phyloP scores from a whole-genome alignment of 495 filamentous ascomycete species.

The Penicillium paxilli region DNA sequence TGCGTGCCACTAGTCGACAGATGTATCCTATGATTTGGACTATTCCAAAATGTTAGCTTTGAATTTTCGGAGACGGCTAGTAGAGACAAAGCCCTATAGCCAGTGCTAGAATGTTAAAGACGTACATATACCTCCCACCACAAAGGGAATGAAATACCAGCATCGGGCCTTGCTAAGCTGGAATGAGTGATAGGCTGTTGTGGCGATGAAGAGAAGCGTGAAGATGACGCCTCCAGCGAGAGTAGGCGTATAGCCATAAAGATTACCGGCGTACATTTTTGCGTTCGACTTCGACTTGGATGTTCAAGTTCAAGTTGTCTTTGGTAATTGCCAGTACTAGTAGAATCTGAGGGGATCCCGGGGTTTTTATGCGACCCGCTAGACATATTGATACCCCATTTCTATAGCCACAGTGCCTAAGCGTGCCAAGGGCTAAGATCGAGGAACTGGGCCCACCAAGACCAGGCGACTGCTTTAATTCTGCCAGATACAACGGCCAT shows the following conservation, averaged over 20 bases:
- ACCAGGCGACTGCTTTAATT: not conserved
- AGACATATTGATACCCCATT: not conserved
- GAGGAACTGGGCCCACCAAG: not conserved
- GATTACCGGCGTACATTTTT: constrained; percentile 10
- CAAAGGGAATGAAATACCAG: constrained; percentile 32
- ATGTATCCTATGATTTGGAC: constrained; percentile 63
- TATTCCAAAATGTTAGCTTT: constrained; percentile 15
- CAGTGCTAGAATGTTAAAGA: not conserved
- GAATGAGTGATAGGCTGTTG: constrained; percentile 16
- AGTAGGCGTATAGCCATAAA: constrained; percentile 29
- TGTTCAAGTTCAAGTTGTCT: not conserved
- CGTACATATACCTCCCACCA: constrained; percentile 28
- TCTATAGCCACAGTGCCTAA: not conserved
- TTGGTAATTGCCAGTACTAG: no score
- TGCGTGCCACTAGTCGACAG: constrained; percentile 44
- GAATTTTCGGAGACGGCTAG: no score
- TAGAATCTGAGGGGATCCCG: not conserved
- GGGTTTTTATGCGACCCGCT: not conserved
- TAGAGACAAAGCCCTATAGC: no score
- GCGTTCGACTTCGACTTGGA: constrained; percentile 7
- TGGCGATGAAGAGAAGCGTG: constrained; percentile 17
- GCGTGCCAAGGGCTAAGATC: not conserved
- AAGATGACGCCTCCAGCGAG: constrained; percentile 23
- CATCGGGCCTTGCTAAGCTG: constrained; percentile 23
- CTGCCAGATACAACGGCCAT: not conserved